Percentiles rank a stretch among this genome's conserved stretches.
phyloP scores from a whole-genome alignment of 2,329 filamentous ascomycete genomes.

The Cladophialophora exuberans region DNA sequence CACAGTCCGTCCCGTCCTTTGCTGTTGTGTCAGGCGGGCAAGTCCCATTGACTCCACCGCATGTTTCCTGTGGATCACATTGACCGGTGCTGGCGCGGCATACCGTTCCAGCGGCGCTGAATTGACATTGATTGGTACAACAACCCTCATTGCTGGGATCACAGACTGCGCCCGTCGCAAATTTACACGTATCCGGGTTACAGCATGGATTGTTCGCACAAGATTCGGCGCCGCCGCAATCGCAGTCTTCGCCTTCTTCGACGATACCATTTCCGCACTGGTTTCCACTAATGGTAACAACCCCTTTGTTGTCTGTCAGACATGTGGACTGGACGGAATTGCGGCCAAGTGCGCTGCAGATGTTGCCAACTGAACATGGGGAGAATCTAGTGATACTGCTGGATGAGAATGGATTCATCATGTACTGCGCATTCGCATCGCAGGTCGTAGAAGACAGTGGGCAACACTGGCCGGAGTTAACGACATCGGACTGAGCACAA shows the following conservation, averaged over 20 bases:
- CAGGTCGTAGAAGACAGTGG: slow-evolving; percentile 71
- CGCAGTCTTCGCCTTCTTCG: slow-evolving; percentile 90
- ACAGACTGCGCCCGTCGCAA: slow-evolving; percentile 74
- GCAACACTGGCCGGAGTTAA: slow-evolving; percentile 73
- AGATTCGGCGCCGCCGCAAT: slow-evolving; percentile 77
- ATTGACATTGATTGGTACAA: slow-evolving; percentile 47
- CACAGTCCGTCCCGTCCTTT: slow-evolving; percentile 73
- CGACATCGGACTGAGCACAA: slow-evolving; percentile 65
- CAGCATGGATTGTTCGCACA: slow-evolving; percentile 83
- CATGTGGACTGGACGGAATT: slow-evolving; percentile 77
- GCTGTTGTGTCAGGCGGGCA: slow-evolving; percentile 76
- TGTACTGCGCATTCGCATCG: slow-evolving; percentile 75
- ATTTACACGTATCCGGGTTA: slow-evolving; percentile 82
- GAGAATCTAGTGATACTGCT: slow-evolving; percentile 78
- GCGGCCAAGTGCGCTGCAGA: slow-evolving; percentile 81
- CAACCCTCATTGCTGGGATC: slow-evolving; percentile 58
- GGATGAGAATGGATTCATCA: slow-evolving; percentile 94
- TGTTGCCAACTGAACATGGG: slow-evolving; percentile 86
- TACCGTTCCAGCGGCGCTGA: slow-evolving; percentile 63
- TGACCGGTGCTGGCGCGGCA: slow-evolving; percentile 78
- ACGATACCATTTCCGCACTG: slow-evolving; percentile 98
- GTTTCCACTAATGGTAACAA: slow-evolving; percentile 78
- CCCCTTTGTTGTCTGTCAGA: slow-evolving; percentile 80
- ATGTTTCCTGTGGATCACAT: slow-evolving; percentile 86
- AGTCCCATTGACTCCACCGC: slow-evolving; percentile 69